Conservation (phyloP, 306 rosid genomes). For the Prunus padus region DNA sequence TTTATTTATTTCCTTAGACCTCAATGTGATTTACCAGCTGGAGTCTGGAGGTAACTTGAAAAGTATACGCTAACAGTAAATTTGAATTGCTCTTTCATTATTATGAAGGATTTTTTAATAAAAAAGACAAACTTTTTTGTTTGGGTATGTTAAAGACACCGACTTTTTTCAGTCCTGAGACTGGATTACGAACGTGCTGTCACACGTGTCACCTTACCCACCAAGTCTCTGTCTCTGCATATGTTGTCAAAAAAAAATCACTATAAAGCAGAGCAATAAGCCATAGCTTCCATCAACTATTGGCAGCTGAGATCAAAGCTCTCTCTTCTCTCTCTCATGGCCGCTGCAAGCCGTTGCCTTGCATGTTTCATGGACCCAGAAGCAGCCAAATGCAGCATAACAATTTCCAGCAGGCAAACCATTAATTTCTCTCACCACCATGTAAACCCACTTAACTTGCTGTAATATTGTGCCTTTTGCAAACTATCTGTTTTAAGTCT, state of each 20-base stretch:
- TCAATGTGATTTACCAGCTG: background rate
- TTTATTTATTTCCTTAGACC: background rate
- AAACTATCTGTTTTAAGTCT: background rate
- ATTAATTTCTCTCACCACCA: slow-evolving; percentile 25
- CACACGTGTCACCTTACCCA: background rate
- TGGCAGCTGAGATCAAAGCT: background rate
- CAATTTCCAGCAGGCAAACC: slow-evolving; percentile 14
- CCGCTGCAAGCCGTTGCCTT: slow-evolving; percentile 18
- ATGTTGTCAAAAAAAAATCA: background rate
- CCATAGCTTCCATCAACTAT: background rate
- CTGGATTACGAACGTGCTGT: no score
- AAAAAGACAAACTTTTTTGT: no score
- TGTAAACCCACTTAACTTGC: slow-evolving; percentile 16
- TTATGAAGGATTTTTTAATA: no score
- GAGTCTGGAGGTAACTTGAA: no score
- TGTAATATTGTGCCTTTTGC: background rate
- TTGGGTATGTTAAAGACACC: background rate
- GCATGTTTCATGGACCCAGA: slow-evolving; percentile 26
- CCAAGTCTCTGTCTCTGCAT: background rate
- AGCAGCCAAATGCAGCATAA: slow-evolving; percentile 24
- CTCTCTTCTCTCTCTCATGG: slow-evolving; percentile 18
- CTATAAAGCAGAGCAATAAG: background rate
- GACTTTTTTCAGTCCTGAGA: no score
- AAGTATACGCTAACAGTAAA: no score
- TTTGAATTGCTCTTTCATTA: no score